Conservation (phyloP, 2,329 filamentous ascomycete genomes). For the Cordyceps tenuipes region DNA sequence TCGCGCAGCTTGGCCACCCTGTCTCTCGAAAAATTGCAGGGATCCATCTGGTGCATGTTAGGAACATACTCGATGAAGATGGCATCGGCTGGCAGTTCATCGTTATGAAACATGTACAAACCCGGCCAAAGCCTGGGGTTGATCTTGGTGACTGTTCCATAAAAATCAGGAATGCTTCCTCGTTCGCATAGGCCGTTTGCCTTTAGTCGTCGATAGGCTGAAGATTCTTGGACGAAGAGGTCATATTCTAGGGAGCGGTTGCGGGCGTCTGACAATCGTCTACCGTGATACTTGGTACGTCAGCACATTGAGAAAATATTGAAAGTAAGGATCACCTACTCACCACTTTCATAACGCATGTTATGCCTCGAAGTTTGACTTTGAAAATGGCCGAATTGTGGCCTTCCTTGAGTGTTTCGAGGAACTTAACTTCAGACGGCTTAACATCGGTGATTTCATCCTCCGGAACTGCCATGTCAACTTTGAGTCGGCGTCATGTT, state of each 20-base stretch:
- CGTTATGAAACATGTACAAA: neutral
- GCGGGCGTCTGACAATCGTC: too few relatives aligned
- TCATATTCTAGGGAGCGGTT: too few relatives aligned
- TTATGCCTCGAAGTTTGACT: neutral
- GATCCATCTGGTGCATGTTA: neutral
- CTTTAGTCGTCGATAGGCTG: neutral
- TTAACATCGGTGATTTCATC: neutral
- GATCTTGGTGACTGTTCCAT: neutral
- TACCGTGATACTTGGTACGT: too few relatives aligned
- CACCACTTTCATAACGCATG: neutral
- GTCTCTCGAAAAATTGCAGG: neutral
- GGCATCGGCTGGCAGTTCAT: neutral
- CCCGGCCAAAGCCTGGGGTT: neutral
- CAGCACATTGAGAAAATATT: too few relatives aligned
- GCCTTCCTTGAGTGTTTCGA: neutral
- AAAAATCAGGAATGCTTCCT: neutral
- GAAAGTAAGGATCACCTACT: neutral
- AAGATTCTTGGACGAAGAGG: neutral
- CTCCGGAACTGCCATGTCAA: too few relatives aligned
- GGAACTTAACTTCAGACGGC: neutral
- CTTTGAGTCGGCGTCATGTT: too few relatives aligned
- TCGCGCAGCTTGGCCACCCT: neutral
- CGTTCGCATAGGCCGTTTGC: neutral
- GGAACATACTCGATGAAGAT: slow-evolving; percentile 1
- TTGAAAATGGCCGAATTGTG: neutral